Base-by-base conservation (phyloP, 495 filamentous ascomycete species). In the Penicillium waksmanii region DNA sequence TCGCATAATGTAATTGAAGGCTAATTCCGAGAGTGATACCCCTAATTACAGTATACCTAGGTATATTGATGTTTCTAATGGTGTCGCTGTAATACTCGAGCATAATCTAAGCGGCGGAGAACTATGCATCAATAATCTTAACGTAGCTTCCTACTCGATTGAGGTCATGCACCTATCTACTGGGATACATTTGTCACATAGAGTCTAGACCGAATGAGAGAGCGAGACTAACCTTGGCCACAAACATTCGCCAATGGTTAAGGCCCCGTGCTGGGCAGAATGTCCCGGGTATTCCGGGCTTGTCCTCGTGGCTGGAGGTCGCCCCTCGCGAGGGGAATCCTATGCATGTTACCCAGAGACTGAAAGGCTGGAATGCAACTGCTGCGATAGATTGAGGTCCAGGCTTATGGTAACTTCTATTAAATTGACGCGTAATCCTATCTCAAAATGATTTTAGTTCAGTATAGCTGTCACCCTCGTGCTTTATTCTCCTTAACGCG, bases 281-380 rank as follows among this genome's bases (percentile, higher is more conserved):
- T 31, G 40, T 34, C 49, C 21, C 42, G 56, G 48, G 11, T 53
- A 40, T 35, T 21, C 15, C 11, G 17, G 31, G 27, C 19, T 2
- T 36, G 21, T 42, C 42, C 42, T 53, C 51, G 40, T 58, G 48
- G 49, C 56, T 34, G 40, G 49, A 38, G 11, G 17, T 51, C 46
- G 46, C 47, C 34, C 23, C 56, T 43, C 49, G 5, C 36, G 34
- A 42, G 53, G 35, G 46, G 58, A 51, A 55, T 60, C 48, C 44
- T 35, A 55, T 51, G 52, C 47, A 51, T 42, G 46, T 47, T 36
- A 55, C 49, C 42, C 36, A 48, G 46, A 48, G 46, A 48, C 46
- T 48, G 18, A 36, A 44, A 53, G 58, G 34, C 33, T 60, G 58
- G 58, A 60, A 60, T 60, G 58, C 46, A 33, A 34, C n/a, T 44